Conservation (phyloP, 1,284 basidiomycete genomes). For the Irpex sp. region DNA sequence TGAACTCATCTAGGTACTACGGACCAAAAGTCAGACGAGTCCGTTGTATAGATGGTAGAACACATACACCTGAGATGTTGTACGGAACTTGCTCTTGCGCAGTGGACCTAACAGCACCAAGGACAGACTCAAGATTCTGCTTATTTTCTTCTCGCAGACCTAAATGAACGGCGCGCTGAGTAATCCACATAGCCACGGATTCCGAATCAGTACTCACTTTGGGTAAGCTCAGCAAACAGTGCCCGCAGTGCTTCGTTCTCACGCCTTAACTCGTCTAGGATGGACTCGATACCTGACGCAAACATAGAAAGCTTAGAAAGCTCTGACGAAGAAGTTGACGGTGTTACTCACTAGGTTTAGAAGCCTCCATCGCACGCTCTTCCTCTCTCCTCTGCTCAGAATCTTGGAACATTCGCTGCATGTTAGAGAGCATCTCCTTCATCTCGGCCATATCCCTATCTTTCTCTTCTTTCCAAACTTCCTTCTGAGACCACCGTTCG, state of each 20-base stretch:
- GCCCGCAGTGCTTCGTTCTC: conserved; percentile 10
- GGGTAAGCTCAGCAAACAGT: conserved; percentile 7
- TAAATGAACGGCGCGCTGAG: conserved; percentile 20
- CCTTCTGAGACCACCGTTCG: conserved; percentile 55
- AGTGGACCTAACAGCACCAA: conserved; percentile 58
- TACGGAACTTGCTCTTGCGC: conserved; percentile 70
- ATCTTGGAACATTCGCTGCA: conserved; percentile 49
- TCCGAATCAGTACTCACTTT: neutral
- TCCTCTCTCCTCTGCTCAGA: conserved; percentile 49
- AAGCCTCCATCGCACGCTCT: conserved; percentile 31
- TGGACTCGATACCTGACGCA: conserved; percentile 14
- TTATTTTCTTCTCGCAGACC: conserved; percentile 61
- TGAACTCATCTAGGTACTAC: conserved; percentile 77
- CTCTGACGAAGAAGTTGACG: neutral
- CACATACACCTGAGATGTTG: conserved; percentile 68
- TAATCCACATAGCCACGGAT: neutral
- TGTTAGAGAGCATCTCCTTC: conserved; percentile 51
- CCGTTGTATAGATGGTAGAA: neutral
- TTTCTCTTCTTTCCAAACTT: conserved; percentile 19
- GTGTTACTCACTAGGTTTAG: conserved; percentile 8
- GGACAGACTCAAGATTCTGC: conserved; percentile 58
- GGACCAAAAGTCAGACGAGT: conserved; percentile 6
- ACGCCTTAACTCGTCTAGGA: conserved; percentile 11
- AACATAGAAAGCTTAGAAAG: neutral
- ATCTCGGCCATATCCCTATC: conserved; percentile 48